Evolutionary conservation across 176 grass and related monocot species (phyloP), one percentile per base, ranked within the genome.

Genomic region (Oryza longistaminata): DNA sequence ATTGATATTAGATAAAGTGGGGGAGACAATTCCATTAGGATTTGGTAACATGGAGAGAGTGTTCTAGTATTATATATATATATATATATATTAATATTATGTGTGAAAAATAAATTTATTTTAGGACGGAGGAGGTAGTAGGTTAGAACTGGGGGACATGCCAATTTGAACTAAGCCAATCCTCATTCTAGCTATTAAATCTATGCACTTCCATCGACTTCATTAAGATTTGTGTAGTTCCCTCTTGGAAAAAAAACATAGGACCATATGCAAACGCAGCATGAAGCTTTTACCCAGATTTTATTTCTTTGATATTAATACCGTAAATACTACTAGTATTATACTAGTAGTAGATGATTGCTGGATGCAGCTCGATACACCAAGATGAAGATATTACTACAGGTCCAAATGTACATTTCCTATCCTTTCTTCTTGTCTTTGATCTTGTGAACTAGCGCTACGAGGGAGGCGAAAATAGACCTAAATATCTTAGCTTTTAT

Each of bases 401-500:
- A 62, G 21, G 17, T 24, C n/a, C 58, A n/a, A 62, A 62, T 62
- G 58, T 62, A 61, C 31, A 24, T 39, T 50, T 61, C 26, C 31
- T 76, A 77, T 19, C 7, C 10, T 24, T 25, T 21, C 50, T 37
- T 27, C 9, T 53, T 62, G 9, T 68, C 44, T 69, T 50, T 68
- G n/a, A 70, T 53, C 65, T 35, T 83, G 6, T 13, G 27, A 45
- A 40, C 68, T 64, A 73, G 22, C 1, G 69, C 81, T 73, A 24
- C 39, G 4, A 83, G 31, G 15, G 22, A 83, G 6, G 37, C 11
- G 70, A 64, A 83, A 70, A 83, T 42, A 34, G 50, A 33, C 40
- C 35, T 73, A 6, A 74, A 64, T 45, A 83, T 83, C 68, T 46
- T 62, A 13, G 15, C 24, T 64, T 83, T 83, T 65, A 83, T 64